Percentiles rank a stretch among this genome's conserved stretches.
phyloP scores from a whole-genome alignment of 306 rosid species.

The Sicyos baderoa region DNA sequence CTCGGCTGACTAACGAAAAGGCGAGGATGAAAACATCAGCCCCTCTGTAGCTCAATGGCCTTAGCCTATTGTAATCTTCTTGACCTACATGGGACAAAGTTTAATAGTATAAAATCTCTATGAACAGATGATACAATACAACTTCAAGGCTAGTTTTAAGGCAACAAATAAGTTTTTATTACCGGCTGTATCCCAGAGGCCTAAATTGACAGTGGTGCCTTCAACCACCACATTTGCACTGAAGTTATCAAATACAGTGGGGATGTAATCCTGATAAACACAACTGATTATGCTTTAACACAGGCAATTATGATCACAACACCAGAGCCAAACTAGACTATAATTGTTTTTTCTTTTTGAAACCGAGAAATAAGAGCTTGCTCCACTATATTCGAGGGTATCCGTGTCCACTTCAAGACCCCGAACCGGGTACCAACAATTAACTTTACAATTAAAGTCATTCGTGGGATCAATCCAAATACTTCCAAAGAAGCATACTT shows the following conservation, averaged over 20 bases:
- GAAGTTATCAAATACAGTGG: conserved; percentile 90
- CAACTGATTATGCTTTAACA: neutral
- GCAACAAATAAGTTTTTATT: neutral
- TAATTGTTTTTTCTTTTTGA: too few species aligned
- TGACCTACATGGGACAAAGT: conserved; percentile 40
- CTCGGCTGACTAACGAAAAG: conserved; percentile 76
- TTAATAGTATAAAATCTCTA: neutral
- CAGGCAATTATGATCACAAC: neutral
- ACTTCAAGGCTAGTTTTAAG: neutral
- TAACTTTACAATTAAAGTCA: too few species aligned
- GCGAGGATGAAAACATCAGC: conserved; percentile 87
- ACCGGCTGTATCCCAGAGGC: conserved; percentile 97
- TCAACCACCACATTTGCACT: conserved; percentile 92
- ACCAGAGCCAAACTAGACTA: neutral
- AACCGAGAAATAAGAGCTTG: too few species aligned
- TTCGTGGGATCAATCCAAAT: too few species aligned
- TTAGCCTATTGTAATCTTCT: conserved; percentile 82
- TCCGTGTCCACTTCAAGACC: too few species aligned
- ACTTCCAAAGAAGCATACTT: too few species aligned
- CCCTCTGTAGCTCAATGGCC: conserved; percentile 94
- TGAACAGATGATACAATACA: neutral
- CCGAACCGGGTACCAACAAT: too few species aligned
- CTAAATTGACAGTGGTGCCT: conserved; percentile 75
- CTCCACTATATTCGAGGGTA: too few species aligned
- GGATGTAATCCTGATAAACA: conserved; percentile 67